Base-by-base conservation (phyloP, 192 early-diverging fungal genomes). In the Coemansia sp. region DNA sequence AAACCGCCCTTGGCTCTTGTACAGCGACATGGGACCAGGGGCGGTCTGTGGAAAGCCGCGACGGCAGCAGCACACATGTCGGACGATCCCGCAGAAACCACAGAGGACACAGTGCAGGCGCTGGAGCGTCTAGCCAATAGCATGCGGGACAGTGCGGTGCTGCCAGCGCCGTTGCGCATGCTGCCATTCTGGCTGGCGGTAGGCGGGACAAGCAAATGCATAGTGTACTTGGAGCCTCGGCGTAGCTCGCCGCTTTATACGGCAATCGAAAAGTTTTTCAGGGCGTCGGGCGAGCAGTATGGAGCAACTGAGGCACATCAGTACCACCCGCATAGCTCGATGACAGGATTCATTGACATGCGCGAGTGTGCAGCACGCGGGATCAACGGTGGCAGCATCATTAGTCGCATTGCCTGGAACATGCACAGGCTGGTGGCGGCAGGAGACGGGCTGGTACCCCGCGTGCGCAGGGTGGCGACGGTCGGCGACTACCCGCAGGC, bases 261-360 rank as follows among this genome's bases (percentile, higher is more conserved):
- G 51, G 78, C 72, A 2, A 68, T 80, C 19, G 72, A 75, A 59
- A 61, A 42, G 58, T 80, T 80, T 25, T 68, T 80, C 29, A 32
- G 59, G 1, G 57, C 10, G 22, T 74, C 78, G 1, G 58, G 57
- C 2, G 50, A 25, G 17, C 54, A 32, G 21, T 58, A 68, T 19
- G 78, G 78, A 6, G 66, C 39, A 6, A 80, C 68, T 2, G 78
- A 80, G 57, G 78, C 78, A 0, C 72, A 74, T 63, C 65, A 69
- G 72, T 80, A 80, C 59, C 78, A 80, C 19, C 78, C 78, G 30
- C 78, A 80, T 9, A 69, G 68, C 69, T 80, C 78, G 21, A 75
- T 80, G 72, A 80, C 78, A 2, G 78, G 78, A n/a, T 80, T 80
- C 23, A 80, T 80, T 7, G 78, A 80, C 22, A 19, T 80, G 11